Base-by-base conservation (phyloP, 306 rosid genomes). In the Prunus davidiana region DNA sequence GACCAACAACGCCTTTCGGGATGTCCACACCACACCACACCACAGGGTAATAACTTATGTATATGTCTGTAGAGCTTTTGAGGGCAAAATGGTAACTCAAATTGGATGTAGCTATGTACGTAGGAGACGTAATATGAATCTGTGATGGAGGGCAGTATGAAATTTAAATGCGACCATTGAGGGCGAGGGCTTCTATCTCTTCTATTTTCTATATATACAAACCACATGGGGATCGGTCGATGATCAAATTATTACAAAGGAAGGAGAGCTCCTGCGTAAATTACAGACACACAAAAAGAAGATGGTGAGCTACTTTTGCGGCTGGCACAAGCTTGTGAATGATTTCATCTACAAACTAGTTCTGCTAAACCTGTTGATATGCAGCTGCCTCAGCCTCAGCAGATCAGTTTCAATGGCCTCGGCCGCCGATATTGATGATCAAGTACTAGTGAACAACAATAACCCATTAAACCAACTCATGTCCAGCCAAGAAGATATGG, bases 401-500 rank as follows among this genome's bases (percentile, higher is more conserved):
- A 24, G 77, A 52, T 60, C 76, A 30, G 27, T 32, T 50, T 56
- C 79, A 18, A 55, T 8, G 71, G 78, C 61, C 4, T 13, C 13
- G 4, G 38, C 34, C 34, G 65, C 19, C 16, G 54, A 4, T 25
- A 27, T 60, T 12, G 8, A 12, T 60, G 49, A 66, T 4, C 51
- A 64, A 6, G 83, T 13, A 8, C 43, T 6, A 7, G 43, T 38
- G 9, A 38, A 38, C 43, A 25, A 25, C 25, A 25, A 79, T 13
- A 58, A 64, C 27, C 77, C 73, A 20, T 61, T 85, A 67, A 69
- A 83, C 2, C 88, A 81, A 50, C 28, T 72, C 25, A 67, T 80
- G 62, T 73, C 82, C 46, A 87, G 85, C 87, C 83, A 90, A 78
- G 90, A 92, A 6, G 97, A 95, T 46, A 71, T 86, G 80, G 84